Base-by-base conservation (phyloP, 2,329 filamentous ascomycete species). In the Epichloe bromicola region DNA sequence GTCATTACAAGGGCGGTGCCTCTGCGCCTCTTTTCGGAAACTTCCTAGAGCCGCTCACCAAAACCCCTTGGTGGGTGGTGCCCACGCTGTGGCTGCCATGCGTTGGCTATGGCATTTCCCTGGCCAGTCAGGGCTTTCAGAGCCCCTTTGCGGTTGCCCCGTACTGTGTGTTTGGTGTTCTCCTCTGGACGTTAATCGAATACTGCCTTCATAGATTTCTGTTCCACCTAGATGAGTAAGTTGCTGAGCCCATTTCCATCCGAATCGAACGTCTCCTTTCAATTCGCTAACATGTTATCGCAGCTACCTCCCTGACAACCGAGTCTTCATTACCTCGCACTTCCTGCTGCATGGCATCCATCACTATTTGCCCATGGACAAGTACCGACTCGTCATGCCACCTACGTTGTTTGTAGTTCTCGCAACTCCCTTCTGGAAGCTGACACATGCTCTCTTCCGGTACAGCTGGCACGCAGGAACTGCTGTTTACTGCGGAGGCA, bases 311-410 rank as follows among this genome's bases (percentile, higher is more conserved):
- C 93, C 93, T 0, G 88, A 98, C 65, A 95, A 97, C 66, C 79
- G 88, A 51, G 83, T 87, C n/a, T 85, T 79, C 56, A 74, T 98
- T 53, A 95, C 88, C 0, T 60, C 85, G 19, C 93, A 98, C 67
- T 98, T 98, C 71, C 71, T 96, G 40, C 85, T 98, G 26, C 93
- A 98, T 61, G 93, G 93, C 56, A 88, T 98, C 56, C 93, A 98
- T 65, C 93, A 98, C 69, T 98, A 97, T 69, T 79, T 98, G 4
- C 93, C 93, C n/a, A 97, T 98, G 93, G 93, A 98, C 72, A 91
- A 85, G 64, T 91, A 95, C 61, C 84, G 93, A 54, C 83, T 98
- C 10, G 93, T 98, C 57, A 97, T 98, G 93, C 93, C 93, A 1
- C 93, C 93, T 0, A 80, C 88, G 0, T 75, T 98, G 3, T 97